These are phyloP conservation scores for Cutaneotrichosporon cutaneum DNA, from an alignment of 1,284 basidiomycete genomes.

Conservation along the genomic window DNA sequence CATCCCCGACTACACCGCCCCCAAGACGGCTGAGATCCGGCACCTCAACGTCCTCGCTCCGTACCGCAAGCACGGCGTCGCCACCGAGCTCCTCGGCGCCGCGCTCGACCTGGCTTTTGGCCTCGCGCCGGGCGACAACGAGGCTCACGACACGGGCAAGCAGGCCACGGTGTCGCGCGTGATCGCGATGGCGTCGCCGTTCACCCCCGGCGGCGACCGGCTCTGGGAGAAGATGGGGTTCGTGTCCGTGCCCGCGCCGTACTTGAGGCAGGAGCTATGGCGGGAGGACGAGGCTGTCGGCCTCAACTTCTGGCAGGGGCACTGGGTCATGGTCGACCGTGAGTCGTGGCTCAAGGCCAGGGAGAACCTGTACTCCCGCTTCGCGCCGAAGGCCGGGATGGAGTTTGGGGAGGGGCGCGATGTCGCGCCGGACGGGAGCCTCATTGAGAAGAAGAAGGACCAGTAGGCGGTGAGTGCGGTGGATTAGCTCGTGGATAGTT, in stretches of 20 bases:
- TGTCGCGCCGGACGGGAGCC: background rate
- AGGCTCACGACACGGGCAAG: background rate
- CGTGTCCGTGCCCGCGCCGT: slow-evolving; percentile 5
- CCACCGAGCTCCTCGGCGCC: slow-evolving; percentile 65
- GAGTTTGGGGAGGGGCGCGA: background rate
- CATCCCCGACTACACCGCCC: background rate
- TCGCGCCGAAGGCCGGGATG: background rate
- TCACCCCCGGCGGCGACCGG: slow-evolving; percentile 51
- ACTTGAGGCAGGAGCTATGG: background rate
- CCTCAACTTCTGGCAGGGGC: slow-evolving; percentile 21
- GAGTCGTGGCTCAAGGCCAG: slow-evolving; percentile 14
- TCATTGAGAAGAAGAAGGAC: background rate
- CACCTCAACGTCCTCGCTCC: slow-evolving; percentile 71
- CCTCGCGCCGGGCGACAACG: background rate
- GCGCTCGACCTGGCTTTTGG: slow-evolving; percentile 63
- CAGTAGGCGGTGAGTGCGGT: background rate
- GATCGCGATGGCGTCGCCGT: slow-evolving; percentile 59
- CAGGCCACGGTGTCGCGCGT: slow-evolving; percentile 32
- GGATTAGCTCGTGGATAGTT: too few relatives aligned
- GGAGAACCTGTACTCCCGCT: slow-evolving; percentile 10
- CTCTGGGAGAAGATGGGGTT: slow-evolving; percentile 61
- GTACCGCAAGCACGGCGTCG: slow-evolving; percentile 61
- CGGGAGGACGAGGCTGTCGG: slow-evolving; percentile 14
- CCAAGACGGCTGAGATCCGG: slow-evolving; percentile 62
- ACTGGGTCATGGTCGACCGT: slow-evolving; percentile 24